phyloP scores from a whole-genome alignment of 2,329 filamentous ascomycete species.

The Calonectria pseudoturangicola region DNA sequence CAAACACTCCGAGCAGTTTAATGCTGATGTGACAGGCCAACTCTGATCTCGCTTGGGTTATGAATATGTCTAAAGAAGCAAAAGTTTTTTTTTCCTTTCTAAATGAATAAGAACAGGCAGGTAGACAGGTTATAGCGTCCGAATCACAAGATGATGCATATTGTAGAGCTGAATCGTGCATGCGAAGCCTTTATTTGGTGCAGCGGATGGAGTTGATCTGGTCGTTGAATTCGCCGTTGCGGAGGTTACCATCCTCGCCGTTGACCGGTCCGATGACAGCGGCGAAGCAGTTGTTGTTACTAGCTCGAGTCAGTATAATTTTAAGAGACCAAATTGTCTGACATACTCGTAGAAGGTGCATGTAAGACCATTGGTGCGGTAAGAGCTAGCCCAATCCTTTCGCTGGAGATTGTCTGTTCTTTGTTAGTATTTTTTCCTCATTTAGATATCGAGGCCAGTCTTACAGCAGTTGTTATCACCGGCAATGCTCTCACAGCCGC shows the following conservation, averaged over 20 bases:
- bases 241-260: conserved; percentile 14
- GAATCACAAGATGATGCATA: no score
- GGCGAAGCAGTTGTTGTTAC: conserved; percentile 13
- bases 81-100: not conserved
- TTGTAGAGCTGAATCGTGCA: no score
- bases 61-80: not conserved
- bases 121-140: no score
- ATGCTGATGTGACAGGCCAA: no score
- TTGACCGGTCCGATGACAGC: conserved; percentile 4
- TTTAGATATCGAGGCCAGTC: no score
- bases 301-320: not conserved
- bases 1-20: no score
- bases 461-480: not conserved
- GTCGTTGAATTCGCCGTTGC: conserved; percentile 11
- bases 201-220: conserved; percentile 7
- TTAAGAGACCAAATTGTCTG: not conserved
- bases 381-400: conserved; percentile 15
- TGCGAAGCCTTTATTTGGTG: not conserved
- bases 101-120: no score
- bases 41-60: no score
- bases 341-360: conserved; percentile 15
- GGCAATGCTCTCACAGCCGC: not conserved
- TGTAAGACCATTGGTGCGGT: conserved; percentile 1
- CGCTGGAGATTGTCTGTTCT: not conserved
- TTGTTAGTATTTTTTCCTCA: not conserved